These are phyloP conservation scores for Musa beccarii DNA, from an alignment of 176 grass and related monocot species.

Conservation along the genomic window DNA sequence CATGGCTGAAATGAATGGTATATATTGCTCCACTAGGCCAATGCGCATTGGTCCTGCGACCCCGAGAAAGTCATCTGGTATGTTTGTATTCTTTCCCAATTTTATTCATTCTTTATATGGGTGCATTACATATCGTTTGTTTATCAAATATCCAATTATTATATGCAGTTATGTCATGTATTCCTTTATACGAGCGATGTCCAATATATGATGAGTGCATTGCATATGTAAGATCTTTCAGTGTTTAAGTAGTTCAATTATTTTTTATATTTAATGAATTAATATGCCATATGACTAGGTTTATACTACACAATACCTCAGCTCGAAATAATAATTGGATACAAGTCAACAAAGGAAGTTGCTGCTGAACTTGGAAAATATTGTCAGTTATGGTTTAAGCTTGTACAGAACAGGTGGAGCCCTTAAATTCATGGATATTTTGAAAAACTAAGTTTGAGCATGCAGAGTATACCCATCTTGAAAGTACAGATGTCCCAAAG, in stretches of 20 bases:
- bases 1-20: slow-evolving; percentile 90
- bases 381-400: too few species aligned
- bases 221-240: neutral
- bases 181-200: too few species aligned
- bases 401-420: too few species aligned
- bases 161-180: neutral
- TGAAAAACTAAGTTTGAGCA: too few species aligned
- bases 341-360: too few species aligned
- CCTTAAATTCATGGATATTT: too few species aligned
- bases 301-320: too few species aligned
- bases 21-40: slow-evolving; percentile 84
- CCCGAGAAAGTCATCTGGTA: slow-evolving; percentile 90
- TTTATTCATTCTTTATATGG: slow-evolving; percentile 8
- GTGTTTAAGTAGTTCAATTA: neutral
- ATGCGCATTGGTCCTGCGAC: slow-evolving; percentile 95
- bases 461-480: too few species aligned
- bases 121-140: neutral
- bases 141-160: neutral
- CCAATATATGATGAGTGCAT: neutral
- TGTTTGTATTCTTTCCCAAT: slow-evolving; percentile 19
- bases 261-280: neutral
- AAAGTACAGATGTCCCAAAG: too few species aligned
- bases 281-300: too few species aligned
- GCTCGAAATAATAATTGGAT: too few species aligned
- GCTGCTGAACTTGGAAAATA: too few species aligned